A percentile compares a stretch with the other conserved stretches of the same genome.
Conservation (phyloP, 768 basidiomycete genomes). For the Mycena vitilis region DNA sequence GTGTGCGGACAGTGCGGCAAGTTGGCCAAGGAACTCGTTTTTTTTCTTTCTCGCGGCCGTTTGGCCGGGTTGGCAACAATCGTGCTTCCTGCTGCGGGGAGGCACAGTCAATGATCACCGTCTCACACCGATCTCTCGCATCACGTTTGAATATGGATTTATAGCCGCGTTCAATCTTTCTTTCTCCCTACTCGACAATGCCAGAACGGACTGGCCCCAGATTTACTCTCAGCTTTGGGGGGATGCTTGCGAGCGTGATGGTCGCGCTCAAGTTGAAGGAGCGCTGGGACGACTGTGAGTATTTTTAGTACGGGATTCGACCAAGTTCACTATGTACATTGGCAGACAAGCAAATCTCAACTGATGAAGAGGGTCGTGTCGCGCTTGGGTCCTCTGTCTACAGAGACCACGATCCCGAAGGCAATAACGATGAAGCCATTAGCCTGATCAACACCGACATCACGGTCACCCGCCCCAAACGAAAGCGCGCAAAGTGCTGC, state of each 20-base stretch:
- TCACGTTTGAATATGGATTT: not conserved
- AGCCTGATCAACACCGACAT: constrained; percentile 49
- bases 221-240: constrained; percentile 49
- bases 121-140: constrained; percentile 6
- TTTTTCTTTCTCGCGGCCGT: no score
- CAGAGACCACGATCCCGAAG: constrained; percentile 32
- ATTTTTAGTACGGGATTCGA: not conserved
- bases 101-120: not conserved
- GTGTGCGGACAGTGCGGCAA: no score
- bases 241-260: constrained; percentile 58
- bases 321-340: not conserved
- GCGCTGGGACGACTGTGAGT: constrained; percentile 59
- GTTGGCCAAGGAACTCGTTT: no score
- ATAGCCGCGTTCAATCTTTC: constrained; percentile 7
- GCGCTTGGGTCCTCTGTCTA: constrained; percentile 41
- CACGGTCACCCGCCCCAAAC: constrained; percentile 44
- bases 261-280: constrained; percentile 61
- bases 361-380: constrained; percentile 55
- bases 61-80: no score
- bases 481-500: constrained; percentile 54
- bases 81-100: no score
- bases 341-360: constrained; percentile 56
- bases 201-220: constrained; percentile 23
- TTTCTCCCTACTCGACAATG: constrained; percentile 23
- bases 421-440: constrained; percentile 46